These are phyloP conservation scores for Pyrenophora tritici-repentis DNA, from an alignment of 2,329 filamentous ascomycete genomes.

Conservation along the genomic window DNA sequence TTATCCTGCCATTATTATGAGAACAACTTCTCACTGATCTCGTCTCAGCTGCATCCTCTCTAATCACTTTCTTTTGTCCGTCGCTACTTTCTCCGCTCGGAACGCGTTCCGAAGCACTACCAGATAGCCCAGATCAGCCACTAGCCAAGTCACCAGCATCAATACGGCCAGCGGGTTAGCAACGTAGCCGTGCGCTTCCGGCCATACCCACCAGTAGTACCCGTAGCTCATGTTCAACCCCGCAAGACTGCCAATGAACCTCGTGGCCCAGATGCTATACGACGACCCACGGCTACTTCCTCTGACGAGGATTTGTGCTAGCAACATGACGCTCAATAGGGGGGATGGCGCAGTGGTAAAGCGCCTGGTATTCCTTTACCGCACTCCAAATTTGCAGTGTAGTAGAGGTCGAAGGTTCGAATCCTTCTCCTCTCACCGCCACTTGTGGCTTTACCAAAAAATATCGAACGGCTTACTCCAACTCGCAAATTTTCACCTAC, in stretches of 20 bases:
- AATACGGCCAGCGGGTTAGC: constrained; percentile 52
- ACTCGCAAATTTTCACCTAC: too few species aligned
- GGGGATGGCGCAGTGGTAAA: too few species aligned
- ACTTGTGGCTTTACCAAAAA: too few species aligned
- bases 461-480: too few species aligned
- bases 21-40: too few species aligned
- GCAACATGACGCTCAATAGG: constrained; percentile 48
- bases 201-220: constrained; percentile 56
- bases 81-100: constrained; percentile 1
- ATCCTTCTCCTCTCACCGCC: too few species aligned
- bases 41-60: too few species aligned
- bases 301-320: constrained; percentile 54
- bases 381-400: too few species aligned
- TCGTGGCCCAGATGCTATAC: constrained; percentile 79
- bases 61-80: not conserved
- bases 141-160: constrained; percentile 48
- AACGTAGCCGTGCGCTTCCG: constrained; percentile 57
- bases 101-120: constrained; percentile 45
- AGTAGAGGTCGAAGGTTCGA: too few species aligned
- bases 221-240: constrained; percentile 61
- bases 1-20: too few species aligned
- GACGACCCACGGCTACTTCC: constrained; percentile 57
- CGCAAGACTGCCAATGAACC: constrained; percentile 77
- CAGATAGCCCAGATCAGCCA: constrained; percentile 53
- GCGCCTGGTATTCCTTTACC: too few species aligned